Conservation (phyloP, 306 rosid genomes). For the Lablab purpureus region DNA sequence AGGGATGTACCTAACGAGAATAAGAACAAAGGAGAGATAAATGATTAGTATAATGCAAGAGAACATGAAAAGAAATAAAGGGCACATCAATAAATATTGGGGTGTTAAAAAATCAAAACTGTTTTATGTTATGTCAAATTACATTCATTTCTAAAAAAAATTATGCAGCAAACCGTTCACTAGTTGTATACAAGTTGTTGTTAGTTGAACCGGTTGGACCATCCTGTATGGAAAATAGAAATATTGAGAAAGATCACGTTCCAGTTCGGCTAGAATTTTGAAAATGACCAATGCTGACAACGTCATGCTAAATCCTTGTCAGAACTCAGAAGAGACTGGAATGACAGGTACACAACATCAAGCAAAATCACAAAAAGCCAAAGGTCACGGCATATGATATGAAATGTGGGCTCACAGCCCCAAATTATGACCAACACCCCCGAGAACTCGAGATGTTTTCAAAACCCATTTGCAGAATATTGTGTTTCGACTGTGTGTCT, state of each 20-base stretch:
- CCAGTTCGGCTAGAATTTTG: not conserved
- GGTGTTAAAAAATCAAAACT: too few species aligned
- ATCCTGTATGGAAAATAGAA: not conserved
- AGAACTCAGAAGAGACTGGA: conserved; percentile 27
- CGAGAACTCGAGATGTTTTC: not conserved
- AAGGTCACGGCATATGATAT: not conserved
- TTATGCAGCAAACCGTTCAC: not conserved
- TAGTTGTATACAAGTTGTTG: not conserved
- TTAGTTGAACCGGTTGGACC: not conserved
- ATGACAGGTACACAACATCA: conserved; percentile 39
- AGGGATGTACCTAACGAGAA: too few species aligned
- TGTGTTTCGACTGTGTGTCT: conserved; percentile 8
- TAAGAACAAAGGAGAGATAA: too few species aligned
- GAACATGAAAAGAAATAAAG: too few species aligned
- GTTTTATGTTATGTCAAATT: not conserved
- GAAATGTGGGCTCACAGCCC: conserved; percentile 31
- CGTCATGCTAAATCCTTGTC: conserved; percentile 33
- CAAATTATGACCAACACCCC: conserved; percentile 7
- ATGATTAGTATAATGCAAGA: too few species aligned
- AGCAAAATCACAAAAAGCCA: not conserved
- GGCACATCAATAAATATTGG: too few species aligned
- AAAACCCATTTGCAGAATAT: not conserved
- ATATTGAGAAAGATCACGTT: not conserved
- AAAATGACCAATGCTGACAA: conserved; percentile 34
- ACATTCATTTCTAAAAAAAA: not conserved